Evolutionary conservation across 257 asterid species (phyloP), one percentile per base, ranked within the genome.

Genomic region (Capsicum chinense): DNA sequence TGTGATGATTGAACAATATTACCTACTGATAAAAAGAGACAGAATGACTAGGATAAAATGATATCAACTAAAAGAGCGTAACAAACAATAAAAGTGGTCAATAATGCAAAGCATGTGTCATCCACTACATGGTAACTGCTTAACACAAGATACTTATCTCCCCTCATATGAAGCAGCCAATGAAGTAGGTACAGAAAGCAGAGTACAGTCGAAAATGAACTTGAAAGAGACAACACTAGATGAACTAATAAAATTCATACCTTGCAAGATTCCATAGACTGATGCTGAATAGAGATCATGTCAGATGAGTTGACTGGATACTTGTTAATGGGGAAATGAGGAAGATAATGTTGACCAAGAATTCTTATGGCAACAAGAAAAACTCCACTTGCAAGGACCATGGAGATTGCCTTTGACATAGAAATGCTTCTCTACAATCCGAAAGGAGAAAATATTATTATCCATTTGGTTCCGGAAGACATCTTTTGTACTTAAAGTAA

Each of bases 381-480:
- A 57, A 92, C 79, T 82, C 96, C 98, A 86, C 96, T 90, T 69
- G 88, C 92, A 83, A 94, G 57, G 85, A 86, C 85, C 85, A 79
- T 73, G 50, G 94, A 89, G 71, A 94, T 67, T 84, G 82, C 84
- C 87, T 91, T 91, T 83, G 91, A 84, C 85, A 92, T 83, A 83
- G 95, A 89, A 88, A 84, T 87, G 67, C 93, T 79, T 50, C 86
- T 89, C 99, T 95, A 94, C 80, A 86, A 87, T 71, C 64, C 87
- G 85, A 15, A 86, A 84, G 79, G 37, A 79, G 84, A n/a, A 71
- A 82, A 76, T 21, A 21, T 21, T 21, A 21, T 21, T 21, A 21
- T 21, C 63, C 21, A 50, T 74, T 76, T 52, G 62, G 57, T 76
- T 26, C 62, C 17, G 7, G 13, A 52, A 76, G 21, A 52, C 19